Evolutionary conservation across 1,284 basidiomycete genomes (phyloP), one percentile per base, ranked within the genome.

Genomic region (Austroboletus niveus): DNA sequence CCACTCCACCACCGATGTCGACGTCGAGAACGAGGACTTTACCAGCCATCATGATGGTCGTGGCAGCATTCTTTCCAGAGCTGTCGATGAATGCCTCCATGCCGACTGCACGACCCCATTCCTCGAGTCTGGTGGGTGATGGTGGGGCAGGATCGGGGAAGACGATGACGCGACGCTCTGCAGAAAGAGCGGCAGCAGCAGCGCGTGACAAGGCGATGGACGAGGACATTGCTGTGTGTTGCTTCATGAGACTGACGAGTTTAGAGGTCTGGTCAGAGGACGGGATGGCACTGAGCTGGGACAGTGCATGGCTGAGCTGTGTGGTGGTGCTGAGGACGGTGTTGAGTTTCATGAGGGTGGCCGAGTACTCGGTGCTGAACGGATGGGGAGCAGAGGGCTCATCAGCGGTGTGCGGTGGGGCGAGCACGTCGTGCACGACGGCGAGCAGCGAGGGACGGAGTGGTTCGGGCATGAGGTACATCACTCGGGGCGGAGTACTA

Each of bases 21-120:
- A 90, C 75, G 61, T 92, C 88, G 48, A 91, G 71, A 29, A 91
- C 87, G 12, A 91, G 73, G 9, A 90, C 81, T 64, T 89, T 87
- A 1, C 88, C 88, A 2, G 81, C 88, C 30, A 90, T 76, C 15
- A 84, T 76, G 36, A 87, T 71, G 1, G 78, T 81, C 39, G 77
- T 77, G 29, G 71, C 67, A 38, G 56, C 43, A n/a, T 63, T 58
- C 14, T 51, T 39, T 34, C 76, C 74, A 24, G 78, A 74, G 51
- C 69, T 69, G 30, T 87, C 87, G 55, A 78, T 80, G 71, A 86
- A 90, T 2, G 81, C 74, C 60, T 88, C 85, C 85, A 90, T 86
- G 36, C 85, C 84, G 12, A 76, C 81, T 24, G 75, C 69, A 14
- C 74, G 74, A 17, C 79, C 81, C 82, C 85, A 88, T 34, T 75